Percentiles rank a stretch among this genome's conserved stretches.
These are phyloP conservation scores for Mucor racemosus DNA, from an alignment of 371 early-diverging fungal species.

Conservation along the genomic window DNA sequence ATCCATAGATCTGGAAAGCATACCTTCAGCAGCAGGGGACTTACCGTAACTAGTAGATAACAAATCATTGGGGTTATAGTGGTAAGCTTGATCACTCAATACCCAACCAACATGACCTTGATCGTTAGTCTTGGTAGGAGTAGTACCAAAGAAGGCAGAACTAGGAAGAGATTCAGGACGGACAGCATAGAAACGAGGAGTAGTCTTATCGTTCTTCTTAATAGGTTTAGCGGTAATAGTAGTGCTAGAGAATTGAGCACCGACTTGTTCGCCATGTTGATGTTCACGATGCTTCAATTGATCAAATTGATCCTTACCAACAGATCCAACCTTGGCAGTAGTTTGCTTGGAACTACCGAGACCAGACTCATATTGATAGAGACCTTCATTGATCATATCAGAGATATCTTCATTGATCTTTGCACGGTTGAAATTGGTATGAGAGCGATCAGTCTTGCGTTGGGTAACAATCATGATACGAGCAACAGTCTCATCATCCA, in stretches of 20 bases:
- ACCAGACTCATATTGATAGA: constrained; percentile 87
- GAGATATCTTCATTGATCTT: constrained; percentile 85
- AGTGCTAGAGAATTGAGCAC: constrained; percentile 31
- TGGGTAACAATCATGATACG: constrained; percentile 92
- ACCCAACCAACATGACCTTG: constrained; percentile 93
- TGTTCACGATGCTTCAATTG: constrained; percentile 36
- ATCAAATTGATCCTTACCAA: constrained; percentile 71
- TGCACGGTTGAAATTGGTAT: constrained; percentile 79
- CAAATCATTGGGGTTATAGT: constrained; percentile 54
- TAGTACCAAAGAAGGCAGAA: constrained; percentile 49
- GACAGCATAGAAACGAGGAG: constrained; percentile 70
- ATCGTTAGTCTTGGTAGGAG: constrained; percentile 59
- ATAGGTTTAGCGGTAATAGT: constrained; percentile 33
- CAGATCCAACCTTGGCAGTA: constrained; percentile 69
- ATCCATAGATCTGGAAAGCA: constrained; percentile 45
- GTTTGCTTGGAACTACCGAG: constrained; percentile 47
- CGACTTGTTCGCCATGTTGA: constrained; percentile 28
- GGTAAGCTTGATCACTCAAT: constrained; percentile 60
- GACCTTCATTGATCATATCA: constrained; percentile 95
- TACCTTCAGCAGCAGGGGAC: constrained; percentile 40
- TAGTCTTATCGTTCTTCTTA: constrained; percentile 48
- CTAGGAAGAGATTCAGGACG: constrained; percentile 61
- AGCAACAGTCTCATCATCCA: constrained; percentile 88
- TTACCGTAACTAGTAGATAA: constrained; percentile 49
- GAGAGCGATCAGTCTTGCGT: constrained; percentile 75